Percentiles rank a stretch among this genome's conserved stretches.
phyloP scores from a whole-genome alignment of 768 basidiomycete genomes.

The Boletus pseudo-olivaceus region DNA sequence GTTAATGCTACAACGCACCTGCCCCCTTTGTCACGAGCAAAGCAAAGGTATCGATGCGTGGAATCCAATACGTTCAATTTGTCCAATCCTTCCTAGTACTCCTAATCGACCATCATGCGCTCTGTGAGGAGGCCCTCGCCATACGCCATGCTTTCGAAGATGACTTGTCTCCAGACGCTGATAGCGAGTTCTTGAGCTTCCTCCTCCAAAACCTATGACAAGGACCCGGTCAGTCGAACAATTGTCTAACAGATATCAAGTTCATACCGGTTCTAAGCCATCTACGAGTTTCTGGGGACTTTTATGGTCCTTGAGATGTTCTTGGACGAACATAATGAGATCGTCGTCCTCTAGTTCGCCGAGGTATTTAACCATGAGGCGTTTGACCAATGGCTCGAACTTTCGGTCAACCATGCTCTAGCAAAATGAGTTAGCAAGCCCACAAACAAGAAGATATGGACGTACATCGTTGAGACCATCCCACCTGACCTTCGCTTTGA shows the following conservation, averaged over 20 bases:
- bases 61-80: constrained; percentile 14
- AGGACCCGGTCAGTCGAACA: background rate
- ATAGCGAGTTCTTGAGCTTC: constrained; percentile 79
- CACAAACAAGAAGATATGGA: constrained; percentile 1
- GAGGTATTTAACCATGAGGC: constrained; percentile 80
- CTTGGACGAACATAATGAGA: constrained; percentile 88
- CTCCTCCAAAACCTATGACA: constrained; percentile 79
- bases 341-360: constrained; percentile 94
- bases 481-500: constrained; percentile 88
- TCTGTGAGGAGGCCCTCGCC: constrained; percentile 87
- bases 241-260: background rate
- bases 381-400: constrained; percentile 79
- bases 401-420: constrained; percentile 82
- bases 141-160: constrained; percentile 94
- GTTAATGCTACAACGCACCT: constrained; percentile 63
- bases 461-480: constrained; percentile 85
- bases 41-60: constrained; percentile 25
- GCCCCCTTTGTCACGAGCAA: constrained; percentile 37
- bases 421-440: constrained; percentile 13
- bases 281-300: constrained; percentile 81
- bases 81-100: constrained; percentile 7
- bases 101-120: constrained; percentile 72
- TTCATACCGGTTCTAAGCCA: constrained; percentile 84
- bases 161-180: constrained; percentile 85
- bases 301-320: constrained; percentile 91